These are phyloP conservation scores for Eremochloa ophiuroides DNA, from an alignment of 176 grass and related monocot species.

Conservation along the genomic window DNA sequence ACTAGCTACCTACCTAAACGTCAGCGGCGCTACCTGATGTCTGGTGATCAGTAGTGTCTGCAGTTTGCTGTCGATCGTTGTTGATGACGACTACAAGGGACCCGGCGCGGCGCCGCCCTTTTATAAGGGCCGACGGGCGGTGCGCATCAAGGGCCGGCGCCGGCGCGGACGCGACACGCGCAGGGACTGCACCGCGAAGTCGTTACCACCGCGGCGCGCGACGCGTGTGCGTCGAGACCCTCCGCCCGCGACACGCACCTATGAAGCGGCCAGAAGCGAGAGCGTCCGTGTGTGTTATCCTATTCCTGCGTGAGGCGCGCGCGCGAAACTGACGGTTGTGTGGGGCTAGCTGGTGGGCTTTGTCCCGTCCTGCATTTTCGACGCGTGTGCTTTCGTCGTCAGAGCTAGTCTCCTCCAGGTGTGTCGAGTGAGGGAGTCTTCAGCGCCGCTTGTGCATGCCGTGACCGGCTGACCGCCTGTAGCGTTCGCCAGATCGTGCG, in stretches of 20 bases:
- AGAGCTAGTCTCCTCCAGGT: neutral
- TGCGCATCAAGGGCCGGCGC: neutral
- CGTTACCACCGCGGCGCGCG: neutral
- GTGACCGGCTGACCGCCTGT: no score
- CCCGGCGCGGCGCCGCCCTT: neutral
- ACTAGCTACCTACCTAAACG: no score
- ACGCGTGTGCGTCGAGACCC: neutral
- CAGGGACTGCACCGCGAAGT: neutral
- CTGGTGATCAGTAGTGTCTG: neutral
- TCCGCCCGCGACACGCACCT: conserved; percentile 16
- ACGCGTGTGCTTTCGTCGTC: neutral
- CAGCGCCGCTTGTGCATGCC: no score
- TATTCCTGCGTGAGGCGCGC: neutral
- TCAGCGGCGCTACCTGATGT: neutral
- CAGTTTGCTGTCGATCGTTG: neutral
- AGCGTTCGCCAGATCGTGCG: no score
- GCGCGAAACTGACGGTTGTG: neutral
- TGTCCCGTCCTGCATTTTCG: neutral
- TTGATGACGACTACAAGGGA: neutral
- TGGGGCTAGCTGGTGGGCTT: neutral
- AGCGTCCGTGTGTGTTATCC: neutral
- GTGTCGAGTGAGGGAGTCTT: no score
- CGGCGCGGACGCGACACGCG: conserved; percentile 17
- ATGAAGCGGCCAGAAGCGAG: no score
- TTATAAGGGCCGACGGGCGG: conserved; percentile 16